Conservation (phyloP, 352 stramenopile genomes). For the Pythium graminicola region DNA sequence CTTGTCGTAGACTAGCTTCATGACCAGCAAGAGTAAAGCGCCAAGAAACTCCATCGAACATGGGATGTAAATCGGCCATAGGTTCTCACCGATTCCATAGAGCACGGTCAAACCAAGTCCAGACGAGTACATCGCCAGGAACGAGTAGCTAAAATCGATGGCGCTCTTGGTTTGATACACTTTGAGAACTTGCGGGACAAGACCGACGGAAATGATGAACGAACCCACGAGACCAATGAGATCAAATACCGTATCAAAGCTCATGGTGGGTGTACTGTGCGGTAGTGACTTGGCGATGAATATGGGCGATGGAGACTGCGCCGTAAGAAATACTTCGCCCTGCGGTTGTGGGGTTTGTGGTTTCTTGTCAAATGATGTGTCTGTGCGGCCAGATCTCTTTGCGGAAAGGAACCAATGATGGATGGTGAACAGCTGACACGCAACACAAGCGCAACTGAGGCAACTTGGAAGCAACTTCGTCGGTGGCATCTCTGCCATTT, state of each 20-base stretch:
- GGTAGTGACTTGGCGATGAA: too few relatives aligned
- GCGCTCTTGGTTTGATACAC: slow-evolving; percentile 57
- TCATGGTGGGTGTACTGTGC: too few relatives aligned
- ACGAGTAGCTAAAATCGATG: slow-evolving; percentile 46
- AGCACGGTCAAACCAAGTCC: slow-evolving; percentile 33
- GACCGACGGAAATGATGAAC: slow-evolving; percentile 48
- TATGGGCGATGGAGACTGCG: too few relatives aligned
- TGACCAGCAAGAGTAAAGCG: slow-evolving; percentile 30
- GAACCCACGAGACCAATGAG: slow-evolving; percentile 26
- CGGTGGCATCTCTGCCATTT: too few relatives aligned
- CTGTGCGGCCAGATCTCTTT: too few relatives aligned
- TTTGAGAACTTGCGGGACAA: slow-evolving; percentile 55
- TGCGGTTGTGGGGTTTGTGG: too few relatives aligned
- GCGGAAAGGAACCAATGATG: too few relatives aligned
- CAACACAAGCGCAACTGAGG: too few relatives aligned
- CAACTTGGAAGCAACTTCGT: too few relatives aligned
- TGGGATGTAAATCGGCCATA: slow-evolving; percentile 58
- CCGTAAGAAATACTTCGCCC: too few relatives aligned
- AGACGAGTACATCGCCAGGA: slow-evolving; percentile 39
- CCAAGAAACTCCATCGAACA: slow-evolving; percentile 36
- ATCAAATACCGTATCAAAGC: neutral
- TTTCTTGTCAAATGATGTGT: too few relatives aligned
- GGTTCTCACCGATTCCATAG: slow-evolving; percentile 41
- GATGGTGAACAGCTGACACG: too few relatives aligned
- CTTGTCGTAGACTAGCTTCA: slow-evolving; percentile 39